phyloP scores from a whole-genome alignment of 306 rosid genomes.

The Glycyrrhiza uralensis region DNA sequence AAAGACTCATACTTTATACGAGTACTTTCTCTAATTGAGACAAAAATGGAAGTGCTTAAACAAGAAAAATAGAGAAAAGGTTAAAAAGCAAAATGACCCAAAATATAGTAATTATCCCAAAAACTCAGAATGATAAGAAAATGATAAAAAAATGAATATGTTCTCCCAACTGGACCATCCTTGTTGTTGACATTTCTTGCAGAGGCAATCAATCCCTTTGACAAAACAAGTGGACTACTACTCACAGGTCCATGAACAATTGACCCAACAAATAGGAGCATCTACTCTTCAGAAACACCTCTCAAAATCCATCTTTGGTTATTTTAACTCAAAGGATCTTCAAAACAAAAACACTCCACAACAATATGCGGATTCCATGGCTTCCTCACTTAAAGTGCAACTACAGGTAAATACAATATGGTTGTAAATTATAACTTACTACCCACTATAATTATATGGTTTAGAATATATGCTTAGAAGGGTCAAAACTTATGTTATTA shows the following conservation, averaged over 20 bases:
- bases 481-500: not conserved
- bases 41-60: too few species aligned
- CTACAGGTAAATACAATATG: constrained; percentile 45
- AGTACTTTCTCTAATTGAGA: too few species aligned
- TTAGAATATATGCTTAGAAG: not conserved
- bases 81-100: too few species aligned
- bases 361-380: constrained; percentile 53
- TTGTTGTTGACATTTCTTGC: not conserved
- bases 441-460: not conserved
- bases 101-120: not conserved
- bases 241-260: constrained; percentile 24
- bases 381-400: constrained; percentile 41
- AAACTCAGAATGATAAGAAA: not conserved
- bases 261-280: constrained; percentile 37
- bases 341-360: constrained; percentile 37
- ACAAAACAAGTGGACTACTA: constrained; percentile 54
- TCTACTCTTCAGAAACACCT: constrained; percentile 36
- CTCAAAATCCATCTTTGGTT: constrained; percentile 63
- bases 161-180: constrained; percentile 20
- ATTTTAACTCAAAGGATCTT: constrained; percentile 39
- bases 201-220: constrained; percentile 49
- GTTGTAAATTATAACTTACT: not conserved
- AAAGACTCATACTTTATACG: too few species aligned
- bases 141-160: not conserved
- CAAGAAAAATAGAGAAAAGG: too few species aligned